Percentiles rank a stretch among this genome's conserved stretches.
Conservation (phyloP, 2,329 filamentous ascomycete species). For the Phaeomoniella chlamydospora region DNA sequence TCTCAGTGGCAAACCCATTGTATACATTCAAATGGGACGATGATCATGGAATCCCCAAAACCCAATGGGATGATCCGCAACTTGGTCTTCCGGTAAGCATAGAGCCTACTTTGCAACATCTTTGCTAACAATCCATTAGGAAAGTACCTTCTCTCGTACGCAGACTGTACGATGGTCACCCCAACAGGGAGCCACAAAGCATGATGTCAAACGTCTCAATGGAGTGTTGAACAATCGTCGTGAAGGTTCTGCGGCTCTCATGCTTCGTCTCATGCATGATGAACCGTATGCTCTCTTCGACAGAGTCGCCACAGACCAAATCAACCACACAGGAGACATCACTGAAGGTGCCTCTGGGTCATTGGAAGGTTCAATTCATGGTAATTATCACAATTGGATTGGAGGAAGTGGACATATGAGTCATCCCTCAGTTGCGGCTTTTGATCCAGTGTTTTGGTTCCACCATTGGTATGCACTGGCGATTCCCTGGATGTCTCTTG, state of each 20-base stretch:
- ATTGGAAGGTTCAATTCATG: slow-evolving; percentile 30
- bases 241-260: not conserved
- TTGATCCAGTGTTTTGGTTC: slow-evolving; percentile 65
- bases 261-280: slow-evolving; percentile 6
- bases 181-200: slow-evolving; percentile 1
- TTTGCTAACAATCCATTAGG: too few relatives aligned
- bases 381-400: slow-evolving; percentile 33
- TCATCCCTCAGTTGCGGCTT: slow-evolving; percentile 56
- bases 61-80: too few relatives aligned
- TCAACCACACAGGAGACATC: too few relatives aligned
- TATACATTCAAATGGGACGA: slow-evolving; percentile 19
- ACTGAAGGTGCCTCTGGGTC: slow-evolving; percentile 12
- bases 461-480: slow-evolving; percentile 39
- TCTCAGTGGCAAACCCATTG: slow-evolving; percentile 25
- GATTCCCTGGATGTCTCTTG: not conserved
- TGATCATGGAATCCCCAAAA: slow-evolving; percentile 4
- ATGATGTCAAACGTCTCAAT: slow-evolving; percentile 10
- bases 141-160: too few relatives aligned
- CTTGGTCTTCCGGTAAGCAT: too few relatives aligned
- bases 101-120: too few relatives aligned
- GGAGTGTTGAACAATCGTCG: slow-evolving; percentile 5
- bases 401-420: slow-evolving; percentile 53
- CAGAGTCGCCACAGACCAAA: slow-evolving; percentile 3
- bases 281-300: slow-evolving; percentile 11
- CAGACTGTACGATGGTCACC: too few relatives aligned